These are phyloP conservation scores for Colletotrichum echinochloae DNA, from an alignment of 2,329 filamentous ascomycete genomes.

Conservation along the genomic window DNA sequence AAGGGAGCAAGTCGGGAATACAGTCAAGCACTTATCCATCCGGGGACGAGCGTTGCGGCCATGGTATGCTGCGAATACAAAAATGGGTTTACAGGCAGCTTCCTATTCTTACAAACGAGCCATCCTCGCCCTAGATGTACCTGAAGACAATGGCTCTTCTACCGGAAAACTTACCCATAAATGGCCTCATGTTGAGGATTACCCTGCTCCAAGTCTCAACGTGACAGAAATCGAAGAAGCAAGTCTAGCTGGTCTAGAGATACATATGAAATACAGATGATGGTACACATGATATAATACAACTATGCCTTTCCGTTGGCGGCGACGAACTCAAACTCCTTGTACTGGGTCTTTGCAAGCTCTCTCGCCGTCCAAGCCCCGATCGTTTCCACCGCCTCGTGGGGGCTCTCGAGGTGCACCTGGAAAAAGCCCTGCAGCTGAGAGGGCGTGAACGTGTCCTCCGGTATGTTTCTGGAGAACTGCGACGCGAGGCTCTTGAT, in stretches of 20 bases:
- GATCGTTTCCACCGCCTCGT: slow-evolving; percentile 51
- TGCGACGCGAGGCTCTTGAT: slow-evolving; percentile 60
- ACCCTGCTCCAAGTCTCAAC: background rate
- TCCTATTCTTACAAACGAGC: background rate
- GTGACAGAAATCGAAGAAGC: background rate
- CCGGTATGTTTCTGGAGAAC: slow-evolving; percentile 66
- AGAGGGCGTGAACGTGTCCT: slow-evolving; percentile 61
- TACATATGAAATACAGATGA: slow-evolving; percentile 7
- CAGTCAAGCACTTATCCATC: background rate
- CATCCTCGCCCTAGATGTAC: background rate
- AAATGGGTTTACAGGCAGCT: background rate
- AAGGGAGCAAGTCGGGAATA: background rate
- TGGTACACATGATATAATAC: slow-evolving; percentile 8
- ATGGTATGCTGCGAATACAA: background rate
- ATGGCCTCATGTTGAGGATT: background rate
- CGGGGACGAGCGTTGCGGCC: background rate
- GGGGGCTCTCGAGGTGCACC: slow-evolving; percentile 55
- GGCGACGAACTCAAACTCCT: slow-evolving; percentile 47
- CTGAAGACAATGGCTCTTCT: background rate
- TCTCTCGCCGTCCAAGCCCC: slow-evolving; percentile 53
- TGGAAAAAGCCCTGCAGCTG: slow-evolving; percentile 63
- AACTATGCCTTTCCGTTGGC: slow-evolving; percentile 6
- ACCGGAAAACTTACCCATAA: background rate
- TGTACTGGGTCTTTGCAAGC: slow-evolving; percentile 45
- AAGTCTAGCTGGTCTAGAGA: background rate